Evolutionary conservation across 352 stramenopile genomes (phyloP), one percentile per base, ranked within the genome.

Genomic region (Sclerospora graminicola): DNA sequence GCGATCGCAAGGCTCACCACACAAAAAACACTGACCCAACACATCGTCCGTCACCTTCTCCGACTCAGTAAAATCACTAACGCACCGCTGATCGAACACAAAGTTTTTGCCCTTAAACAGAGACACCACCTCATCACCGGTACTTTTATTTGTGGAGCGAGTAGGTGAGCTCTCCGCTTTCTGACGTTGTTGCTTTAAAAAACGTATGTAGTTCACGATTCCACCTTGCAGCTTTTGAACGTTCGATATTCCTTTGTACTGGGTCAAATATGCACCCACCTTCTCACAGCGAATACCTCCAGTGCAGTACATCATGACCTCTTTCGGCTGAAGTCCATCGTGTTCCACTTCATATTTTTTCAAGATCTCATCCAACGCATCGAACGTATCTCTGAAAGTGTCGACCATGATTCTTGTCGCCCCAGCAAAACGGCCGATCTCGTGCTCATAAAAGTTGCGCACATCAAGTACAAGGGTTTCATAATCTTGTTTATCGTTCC

Each of bases 21-120:
- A 84, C 41, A 78, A 69, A 24, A 75, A 84, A 24, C 75, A 87
- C 19, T 52, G 40, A 35, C 69, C 71, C 41, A 87, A 47, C n/a
- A 87, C 59, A 20, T 87, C 72, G 7, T 48, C 38, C 9, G 75
- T 84, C 53, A 84, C 63, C 41, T 72, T 45, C 33, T 83, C 64
- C 11, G 58, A 63, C 36, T 51, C 45, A 1, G 37, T 57, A 13
- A 65, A 51, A 9, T 64, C 48, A 1, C 49, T 59, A 16, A 84
- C 71, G 39, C 71, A 84, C 1, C 75, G 75, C 51, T 87, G 75
- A 50, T 87, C 75, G 41, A 84, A 87, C 48, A 87, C 75, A 47
- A 84, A 87, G 52, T 83, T 84, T 45, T 78, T 82, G 16, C 71
- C 74, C 37, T 63, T 66, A 30, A 66, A 66, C 24, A 66, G 24